Evolutionary conservation across 805 yeast genomes (phyloP), one percentile per base, ranked within the genome.

Genomic region (Wickerhamomyces tratensis): DNA sequence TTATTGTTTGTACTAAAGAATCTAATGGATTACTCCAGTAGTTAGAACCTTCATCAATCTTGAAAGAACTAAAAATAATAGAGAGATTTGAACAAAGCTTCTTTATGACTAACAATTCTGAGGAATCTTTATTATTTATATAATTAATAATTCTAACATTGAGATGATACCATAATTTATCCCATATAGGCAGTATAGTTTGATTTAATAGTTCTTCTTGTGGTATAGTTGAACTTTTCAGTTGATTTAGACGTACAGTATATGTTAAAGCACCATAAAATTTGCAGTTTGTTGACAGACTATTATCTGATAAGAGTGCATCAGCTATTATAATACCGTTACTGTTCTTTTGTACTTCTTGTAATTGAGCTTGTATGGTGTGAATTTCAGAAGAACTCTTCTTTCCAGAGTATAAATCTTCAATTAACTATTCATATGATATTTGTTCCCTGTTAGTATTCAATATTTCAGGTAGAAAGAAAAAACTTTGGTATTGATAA

Each of bases 261-360:
- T 76, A 78, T 0, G 95, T 86, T 44, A 84, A 68, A 0, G 94
- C 95, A 0, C 95, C 96, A 53, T 86, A 81, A 57, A 82, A 86
- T 53, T 78, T 76, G 47, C 79, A 74, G 44, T 73, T 74, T 37
- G 63, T 49, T 1, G 74, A 68, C 4, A 55, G 53, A 3, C 56
- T 53, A 4, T 42, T 41, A 34, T 61, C 57, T 3, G 59, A 46
- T 7, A 86, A 62, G 20, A 86, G 64, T 35, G 60, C 49, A 33
- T 71, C 67, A 0, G 89, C 95, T 25, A 86, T 53, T 3, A 49
- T 48, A 63, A 77, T 69, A 2, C 86, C 91, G 39, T 69, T 52
- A 0, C 63, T 58, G 0, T 81, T 73, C 49, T 65, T 69, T 55
- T 86, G 95, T 6, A 78, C 52, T 5, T 46, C 50, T 49, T 82